Evolutionary conservation across 2,329 filamentous ascomycete genomes (phyloP), one percentile per base, ranked within the genome.

Genomic region (Botrytis hyacinthi): DNA sequence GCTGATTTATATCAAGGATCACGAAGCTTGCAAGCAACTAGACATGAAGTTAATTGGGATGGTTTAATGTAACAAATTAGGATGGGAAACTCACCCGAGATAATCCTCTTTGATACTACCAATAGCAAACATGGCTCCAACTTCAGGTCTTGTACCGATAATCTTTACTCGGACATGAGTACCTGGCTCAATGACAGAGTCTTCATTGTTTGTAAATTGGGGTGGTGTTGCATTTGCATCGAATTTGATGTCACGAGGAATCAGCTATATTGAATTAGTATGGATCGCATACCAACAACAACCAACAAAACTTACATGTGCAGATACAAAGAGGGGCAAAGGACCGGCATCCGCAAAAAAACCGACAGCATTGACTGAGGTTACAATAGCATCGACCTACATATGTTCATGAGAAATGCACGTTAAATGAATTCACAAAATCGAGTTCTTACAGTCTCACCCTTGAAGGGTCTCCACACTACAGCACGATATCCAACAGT

Each of bases 391-490:
- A 86, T 99, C 96, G 80, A 98, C 92, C 94, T 97, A 83, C 74
- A 79, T 81, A 63, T 57, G 73, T 57, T 66, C 44, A 74, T 80
- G 61, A 80, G 79, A 74, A 70, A 66, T 62, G 67, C 16, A 63
- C 46, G 48, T 60, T 60, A 66, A 44, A 70, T 73, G 2, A 37
- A 18, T 35, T 35, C 14, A 65, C 35, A 62, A 70, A 14, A 35
- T 46, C 61, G 40, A 57, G 57, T 61, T 70, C 92, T 84, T 90
- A 97, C 96, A 83, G 96, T 97, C 87, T 99, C 96, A 80, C 96
- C 95, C 84, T 96, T 95, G 87, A 98, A 99, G 18, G 96, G 96
- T 80, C 95, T 90, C 95, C 95, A 99, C 73, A 99, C 94, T 74
- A 99, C 95, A 71, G 96, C 96, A 75, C 95, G 93, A 82, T 98